These are phyloP conservation scores for Populus hybrid DNA, from an alignment of 441 rosid species.

Conservation along the genomic window DNA sequence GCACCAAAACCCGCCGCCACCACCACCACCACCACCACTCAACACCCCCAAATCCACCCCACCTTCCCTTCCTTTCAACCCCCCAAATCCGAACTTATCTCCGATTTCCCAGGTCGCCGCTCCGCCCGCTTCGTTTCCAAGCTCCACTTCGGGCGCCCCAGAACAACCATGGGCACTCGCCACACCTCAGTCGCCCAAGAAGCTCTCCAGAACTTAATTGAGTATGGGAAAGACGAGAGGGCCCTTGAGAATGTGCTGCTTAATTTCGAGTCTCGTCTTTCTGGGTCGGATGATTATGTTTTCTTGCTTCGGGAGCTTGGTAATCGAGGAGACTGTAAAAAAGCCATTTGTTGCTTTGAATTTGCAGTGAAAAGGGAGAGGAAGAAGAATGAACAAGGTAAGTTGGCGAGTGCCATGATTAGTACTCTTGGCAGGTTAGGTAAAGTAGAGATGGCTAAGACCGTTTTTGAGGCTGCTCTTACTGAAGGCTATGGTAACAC, in stretches of 20 bases:
- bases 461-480: constrained; percentile 61
- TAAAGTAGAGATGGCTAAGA: constrained; percentile 67
- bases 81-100: constrained; percentile 43
- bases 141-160: constrained; percentile 72
- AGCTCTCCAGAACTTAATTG: constrained; percentile 52
- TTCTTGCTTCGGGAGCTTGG: constrained; percentile 79
- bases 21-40: constrained; percentile 28
- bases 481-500: constrained; percentile 76
- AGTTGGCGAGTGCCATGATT: constrained; percentile 77
- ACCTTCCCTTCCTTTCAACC: constrained; percentile 48
- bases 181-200: constrained; percentile 67
- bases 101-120: constrained; percentile 77
- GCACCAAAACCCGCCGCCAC: constrained; percentile 34
- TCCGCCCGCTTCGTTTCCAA: constrained; percentile 84
- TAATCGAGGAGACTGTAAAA: constrained; percentile 58
- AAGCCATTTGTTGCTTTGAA: constrained; percentile 62
- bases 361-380: constrained; percentile 66
- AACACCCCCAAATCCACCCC: constrained; percentile 29
- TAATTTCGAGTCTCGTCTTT: constrained; percentile 55
- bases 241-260: constrained; percentile 47
- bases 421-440: constrained; percentile 79
- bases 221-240: constrained; percentile 40
- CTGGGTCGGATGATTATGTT: constrained; percentile 73
- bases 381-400: constrained; percentile 76
- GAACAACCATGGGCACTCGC: constrained; percentile 39